These are phyloP conservation scores for Marasmius fiardii DNA, from an alignment of 1,284 basidiomycete species.

Conservation along the genomic window DNA sequence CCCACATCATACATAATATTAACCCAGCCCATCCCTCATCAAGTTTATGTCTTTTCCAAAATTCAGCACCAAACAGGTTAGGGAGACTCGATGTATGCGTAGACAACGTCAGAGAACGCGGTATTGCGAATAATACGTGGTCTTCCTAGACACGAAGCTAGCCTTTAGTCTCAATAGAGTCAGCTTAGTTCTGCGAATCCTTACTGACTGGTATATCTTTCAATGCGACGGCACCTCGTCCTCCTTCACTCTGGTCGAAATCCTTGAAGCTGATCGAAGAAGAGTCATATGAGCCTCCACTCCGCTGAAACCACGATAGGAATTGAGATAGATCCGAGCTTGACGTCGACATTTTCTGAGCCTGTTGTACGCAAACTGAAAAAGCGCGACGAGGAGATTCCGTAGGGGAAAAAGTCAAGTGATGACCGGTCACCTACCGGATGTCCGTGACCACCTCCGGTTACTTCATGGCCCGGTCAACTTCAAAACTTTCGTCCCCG, in stretches of 20 bases:
- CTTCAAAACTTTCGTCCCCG: too few species aligned
- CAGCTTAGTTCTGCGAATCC: neutral
- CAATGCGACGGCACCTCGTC: conserved; percentile 68
- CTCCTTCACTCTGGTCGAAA: conserved; percentile 55
- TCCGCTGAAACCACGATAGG: conserved; percentile 37
- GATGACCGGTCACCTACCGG: too few species aligned
- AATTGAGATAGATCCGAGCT: conserved; percentile 24
- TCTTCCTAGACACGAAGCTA: conserved; percentile 47
- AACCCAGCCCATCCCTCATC: conserved; percentile 82
- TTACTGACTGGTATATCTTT: conserved; percentile 64
- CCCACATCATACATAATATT: conserved; percentile 96
- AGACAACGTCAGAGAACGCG: conserved; percentile 76
- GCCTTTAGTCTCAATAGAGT: neutral
- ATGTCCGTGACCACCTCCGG: too few species aligned
- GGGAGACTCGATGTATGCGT: conserved; percentile 73
- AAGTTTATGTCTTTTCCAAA: conserved; percentile 60
- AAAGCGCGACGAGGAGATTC: too few species aligned
- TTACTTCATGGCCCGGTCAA: too few species aligned
- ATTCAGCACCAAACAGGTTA: conserved; percentile 47
- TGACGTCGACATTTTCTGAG: conserved; percentile 6
- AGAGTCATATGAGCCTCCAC: conserved; percentile 41
- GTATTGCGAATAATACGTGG: conserved; percentile 80
- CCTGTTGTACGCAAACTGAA: too few species aligned
- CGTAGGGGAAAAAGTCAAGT: too few species aligned
- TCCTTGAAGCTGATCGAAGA: conserved; percentile 42